Percentiles rank a stretch among this genome's conserved stretches.
Evolutionary conservation across 2,329 filamentous ascomycete genomes (phyloP).

Genomic region (Aspergillaceae sp.): DNA sequence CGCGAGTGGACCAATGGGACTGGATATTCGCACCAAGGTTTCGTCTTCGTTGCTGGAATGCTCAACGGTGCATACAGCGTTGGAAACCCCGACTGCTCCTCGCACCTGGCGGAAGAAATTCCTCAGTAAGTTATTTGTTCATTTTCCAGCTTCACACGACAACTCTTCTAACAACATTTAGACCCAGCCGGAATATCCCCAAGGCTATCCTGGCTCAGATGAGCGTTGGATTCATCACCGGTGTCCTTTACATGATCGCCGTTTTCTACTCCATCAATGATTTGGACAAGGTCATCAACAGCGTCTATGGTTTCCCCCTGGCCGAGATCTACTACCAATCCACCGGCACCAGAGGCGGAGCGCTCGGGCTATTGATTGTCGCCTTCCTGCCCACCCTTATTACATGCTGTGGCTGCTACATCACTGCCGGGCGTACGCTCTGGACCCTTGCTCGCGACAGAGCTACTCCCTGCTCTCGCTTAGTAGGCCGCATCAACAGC

Average conservation of each 20-base stretch:
- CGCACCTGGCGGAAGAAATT: constrained; percentile 59
- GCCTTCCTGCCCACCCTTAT: constrained; percentile 48
- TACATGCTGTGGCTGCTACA: constrained; percentile 47
- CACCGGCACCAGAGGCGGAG: constrained; percentile 41
- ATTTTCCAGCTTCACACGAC: too few species aligned
- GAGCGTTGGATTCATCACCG: constrained; percentile 39
- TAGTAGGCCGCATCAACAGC: constrained; percentile 48
- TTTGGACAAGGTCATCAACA: constrained; percentile 11
- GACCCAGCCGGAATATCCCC: constrained; percentile 39
- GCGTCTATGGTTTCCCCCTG: constrained; percentile 36
- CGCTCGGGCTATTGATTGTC: constrained; percentile 51
- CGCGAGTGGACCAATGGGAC: constrained; percentile 44
- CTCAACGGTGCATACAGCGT: constrained; percentile 63
- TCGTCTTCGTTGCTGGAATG: constrained; percentile 58
- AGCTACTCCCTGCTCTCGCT: constrained; percentile 48
- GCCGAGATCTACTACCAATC: constrained; percentile 43
- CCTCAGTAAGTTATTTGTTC: constrained; percentile 25
- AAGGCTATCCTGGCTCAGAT: constrained; percentile 45
- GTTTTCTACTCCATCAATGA: constrained; percentile 45
- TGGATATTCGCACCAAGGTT: constrained; percentile 41
- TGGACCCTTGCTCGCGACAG: constrained; percentile 53
- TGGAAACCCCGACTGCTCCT: constrained; percentile 57
- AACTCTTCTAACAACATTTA: constrained; percentile 8
- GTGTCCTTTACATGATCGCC: constrained; percentile 42
- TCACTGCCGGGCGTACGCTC: constrained; percentile 53